Conservation (phyloP, 2,329 filamentous ascomycete genomes). For the Fusarium udum region DNA sequence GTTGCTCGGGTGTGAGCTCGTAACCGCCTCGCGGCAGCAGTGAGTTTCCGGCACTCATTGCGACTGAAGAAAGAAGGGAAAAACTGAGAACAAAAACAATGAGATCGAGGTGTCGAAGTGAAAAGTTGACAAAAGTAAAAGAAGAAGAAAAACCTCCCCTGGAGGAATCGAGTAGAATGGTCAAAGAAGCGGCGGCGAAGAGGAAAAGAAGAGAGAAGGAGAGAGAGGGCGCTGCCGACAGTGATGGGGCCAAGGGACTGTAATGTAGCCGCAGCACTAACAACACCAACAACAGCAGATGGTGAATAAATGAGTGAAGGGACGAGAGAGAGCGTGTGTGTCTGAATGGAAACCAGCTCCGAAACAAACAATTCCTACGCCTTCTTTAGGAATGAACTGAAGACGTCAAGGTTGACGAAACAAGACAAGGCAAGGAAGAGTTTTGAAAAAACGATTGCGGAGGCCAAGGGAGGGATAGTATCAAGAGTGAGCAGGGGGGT, state of each 20-base stretch:
- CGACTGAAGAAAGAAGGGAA: constrained; percentile 1
- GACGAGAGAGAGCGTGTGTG: not conserved
- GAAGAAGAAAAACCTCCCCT: constrained; percentile 18
- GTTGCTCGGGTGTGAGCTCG: constrained; percentile 31
- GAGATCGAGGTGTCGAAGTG: constrained; percentile 15
- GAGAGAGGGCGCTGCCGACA: not conserved
- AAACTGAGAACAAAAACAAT: not conserved
- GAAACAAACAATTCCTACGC: constrained; percentile 37
- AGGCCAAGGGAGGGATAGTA: constrained; percentile 14
- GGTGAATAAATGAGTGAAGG: constrained; percentile 3
- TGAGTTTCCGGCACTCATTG: constrained; percentile 42
- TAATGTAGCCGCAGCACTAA: constrained; percentile 20
- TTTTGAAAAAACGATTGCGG: constrained; percentile 19
- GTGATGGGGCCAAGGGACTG: constrained; percentile 17
- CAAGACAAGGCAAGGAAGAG: constrained; percentile 23
- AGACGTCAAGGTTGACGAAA: constrained; percentile 22
- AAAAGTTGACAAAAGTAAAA: not conserved
- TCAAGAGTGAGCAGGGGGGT: constrained; percentile 21
- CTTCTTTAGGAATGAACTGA: constrained; percentile 33
- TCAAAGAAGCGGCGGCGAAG: constrained; percentile 7
- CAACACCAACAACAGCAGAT: not conserved
- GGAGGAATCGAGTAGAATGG: constrained; percentile 27
- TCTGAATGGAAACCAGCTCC: constrained; percentile 31
- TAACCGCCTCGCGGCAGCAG: constrained; percentile 20
- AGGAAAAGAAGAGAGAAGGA: constrained; percentile 13